These are phyloP conservation scores for Xylogone sp. DNA, from an alignment of 2,329 filamentous ascomycete genomes.

Conservation along the genomic window DNA sequence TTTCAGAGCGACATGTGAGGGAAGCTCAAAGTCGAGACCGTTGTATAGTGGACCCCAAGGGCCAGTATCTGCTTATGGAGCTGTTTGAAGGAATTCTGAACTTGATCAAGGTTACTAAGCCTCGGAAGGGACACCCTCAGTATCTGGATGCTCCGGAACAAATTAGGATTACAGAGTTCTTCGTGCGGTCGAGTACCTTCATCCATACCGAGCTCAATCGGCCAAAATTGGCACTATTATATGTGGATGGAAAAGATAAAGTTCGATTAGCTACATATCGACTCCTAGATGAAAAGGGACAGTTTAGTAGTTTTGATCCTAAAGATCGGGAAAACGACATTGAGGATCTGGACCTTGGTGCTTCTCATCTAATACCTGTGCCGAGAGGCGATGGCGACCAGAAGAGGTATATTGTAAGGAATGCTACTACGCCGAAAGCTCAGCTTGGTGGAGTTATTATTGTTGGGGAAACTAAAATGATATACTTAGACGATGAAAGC, in stretches of 20 bases:
- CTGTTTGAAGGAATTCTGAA: constrained; percentile 66
- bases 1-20: constrained; percentile 58
- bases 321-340: constrained; percentile 53
- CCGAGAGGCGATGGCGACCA: constrained; percentile 51
- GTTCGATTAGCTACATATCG: constrained; percentile 56
- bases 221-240: constrained; percentile 61
- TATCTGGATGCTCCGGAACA: constrained; percentile 59
- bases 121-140: constrained; percentile 47
- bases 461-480: constrained; percentile 75
- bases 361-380: constrained; percentile 60
- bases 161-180: constrained; percentile 62
- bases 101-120: constrained; percentile 55
- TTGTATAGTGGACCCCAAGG: constrained; percentile 79
- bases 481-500: constrained; percentile 78
- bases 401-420: constrained; percentile 58
- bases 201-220: constrained; percentile 51
- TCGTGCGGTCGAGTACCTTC: constrained; percentile 63
- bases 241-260: constrained; percentile 58
- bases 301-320: constrained; percentile 51
- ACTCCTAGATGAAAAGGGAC: constrained; percentile 53
- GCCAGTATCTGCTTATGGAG: constrained; percentile 63
- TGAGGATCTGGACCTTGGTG: constrained; percentile 50
- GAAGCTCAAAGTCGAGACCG: constrained; percentile 81
- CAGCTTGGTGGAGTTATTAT: constrained; percentile 68
- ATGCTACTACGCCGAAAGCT: constrained; percentile 44